Base-by-base conservation (phyloP, 2,329 filamentous ascomycete species). In the Pseudogymnoascus sp. region DNA sequence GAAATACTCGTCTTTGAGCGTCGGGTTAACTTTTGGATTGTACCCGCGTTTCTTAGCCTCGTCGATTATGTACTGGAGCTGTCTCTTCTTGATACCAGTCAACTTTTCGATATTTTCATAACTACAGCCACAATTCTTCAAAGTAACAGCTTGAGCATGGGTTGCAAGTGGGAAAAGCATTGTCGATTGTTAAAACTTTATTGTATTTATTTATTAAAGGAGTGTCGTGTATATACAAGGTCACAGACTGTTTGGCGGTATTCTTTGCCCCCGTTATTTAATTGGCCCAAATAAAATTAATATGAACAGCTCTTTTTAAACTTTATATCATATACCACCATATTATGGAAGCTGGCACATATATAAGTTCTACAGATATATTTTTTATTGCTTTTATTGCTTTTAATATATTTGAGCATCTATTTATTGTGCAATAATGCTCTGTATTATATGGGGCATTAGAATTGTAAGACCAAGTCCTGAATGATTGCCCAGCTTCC, bases 1-100 rank as follows among this genome's bases (percentile, higher is more conserved):
- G 37, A 59, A 59, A 39, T 59, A 40, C 57, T 39, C 33, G 57
- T 59, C 57, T 31, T 59, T 40, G 33, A 39, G 57, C 5, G 35
- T 37, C 21, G 37, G 37, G 35, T 17, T 39, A 13, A 37, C 37
- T n/a, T 59, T 10, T 10, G 33, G 35, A 15, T 59, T 40, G 57
- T 59, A 59, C 33, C 57, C 57, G 36, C 57, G 33, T 40, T 37
- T 37, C 37, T 39, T 59, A 40, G 57, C 57, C 35, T 37, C 37
- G 57, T 33, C n/a, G 33, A 59, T 15, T 37, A 59, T 59, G 57
- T 39, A 40, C 24, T 39, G 33, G 33, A 59, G 57, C n/a, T 59
- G 33, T 15, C 35, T 37, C n/a, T 39, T 17, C 24, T 37, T 59
- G 35, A 59, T 59, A 11, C 33, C 17, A 1, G 35, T 59, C 57